These are phyloP conservation scores for Alternaria arbusti DNA, from an alignment of 2,329 filamentous ascomycete genomes.

Conservation along the genomic window DNA sequence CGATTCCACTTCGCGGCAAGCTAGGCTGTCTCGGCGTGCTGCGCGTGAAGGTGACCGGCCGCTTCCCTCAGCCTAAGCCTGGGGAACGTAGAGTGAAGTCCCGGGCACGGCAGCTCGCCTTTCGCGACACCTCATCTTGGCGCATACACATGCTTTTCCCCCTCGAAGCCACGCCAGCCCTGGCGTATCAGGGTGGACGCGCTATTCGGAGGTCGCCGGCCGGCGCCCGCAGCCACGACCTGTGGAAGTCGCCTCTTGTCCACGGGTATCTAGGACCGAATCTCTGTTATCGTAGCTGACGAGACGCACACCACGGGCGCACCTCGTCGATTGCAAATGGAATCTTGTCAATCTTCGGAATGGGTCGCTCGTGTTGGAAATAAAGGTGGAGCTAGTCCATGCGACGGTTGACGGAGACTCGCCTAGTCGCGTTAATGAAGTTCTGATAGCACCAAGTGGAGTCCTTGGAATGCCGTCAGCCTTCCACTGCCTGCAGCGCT, in stretches of 20 bases:
- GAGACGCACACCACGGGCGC: slow-evolving; percentile 2
- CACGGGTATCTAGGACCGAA: slow-evolving; percentile 5
- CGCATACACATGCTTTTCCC: slow-evolving; percentile 9
- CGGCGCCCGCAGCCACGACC: background rate
- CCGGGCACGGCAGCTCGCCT: slow-evolving; percentile 7
- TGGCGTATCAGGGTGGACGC: background rate
- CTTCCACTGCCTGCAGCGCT: slow-evolving; percentile 1
- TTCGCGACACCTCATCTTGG: background rate
- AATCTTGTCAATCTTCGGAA: slow-evolving; percentile 10
- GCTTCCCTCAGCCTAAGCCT: slow-evolving; percentile 5
- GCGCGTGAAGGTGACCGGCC: slow-evolving; percentile 7
- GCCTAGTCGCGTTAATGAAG: slow-evolving; percentile 14
- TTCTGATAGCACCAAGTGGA: slow-evolving; percentile 11
- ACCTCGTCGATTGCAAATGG: slow-evolving; percentile 15
- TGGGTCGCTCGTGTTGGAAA: background rate
- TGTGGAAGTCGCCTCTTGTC: slow-evolving; percentile 11
- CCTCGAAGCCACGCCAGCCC: slow-evolving; percentile 3
- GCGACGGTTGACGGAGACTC: slow-evolving; percentile 7
- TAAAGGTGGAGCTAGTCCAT: slow-evolving; percentile 7
- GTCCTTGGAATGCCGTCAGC: background rate
- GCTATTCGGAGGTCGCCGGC: slow-evolving; percentile 10
- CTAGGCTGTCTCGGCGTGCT: slow-evolving; percentile 8
- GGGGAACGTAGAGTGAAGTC: slow-evolving; percentile 1
- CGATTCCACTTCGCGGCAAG: slow-evolving; percentile 12
- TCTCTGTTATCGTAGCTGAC: slow-evolving; percentile 14